Percentiles rank a stretch among this genome's conserved stretches.
Evolutionary conservation across 768 basidiomycete species (phyloP).

Genomic region (Phallus indusiatus): DNA sequence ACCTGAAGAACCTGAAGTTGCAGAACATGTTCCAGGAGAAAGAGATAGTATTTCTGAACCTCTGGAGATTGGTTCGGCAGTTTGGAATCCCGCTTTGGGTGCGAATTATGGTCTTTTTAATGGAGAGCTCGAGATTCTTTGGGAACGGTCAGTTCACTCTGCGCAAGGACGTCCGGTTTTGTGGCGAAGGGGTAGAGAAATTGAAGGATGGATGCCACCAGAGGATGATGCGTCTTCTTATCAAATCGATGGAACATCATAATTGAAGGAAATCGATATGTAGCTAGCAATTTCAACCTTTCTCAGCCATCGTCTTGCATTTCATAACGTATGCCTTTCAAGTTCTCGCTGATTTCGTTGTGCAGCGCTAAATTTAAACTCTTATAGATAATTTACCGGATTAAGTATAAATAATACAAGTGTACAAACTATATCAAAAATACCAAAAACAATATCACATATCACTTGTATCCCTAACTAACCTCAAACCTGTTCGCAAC

Average conservation of each 20-base stretch:
- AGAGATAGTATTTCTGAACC: constrained; percentile 7
- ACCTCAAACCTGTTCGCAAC: background rate
- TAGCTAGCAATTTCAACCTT: too few species aligned
- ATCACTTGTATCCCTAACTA: background rate
- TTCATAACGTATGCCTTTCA: too few species aligned
- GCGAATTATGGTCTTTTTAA: constrained; percentile 45
- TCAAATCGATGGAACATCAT: background rate
- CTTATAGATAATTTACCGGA: too few species aligned
- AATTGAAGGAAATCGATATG: too few species aligned
- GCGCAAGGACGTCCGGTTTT: constrained; percentile 29
- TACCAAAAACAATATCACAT: background rate
- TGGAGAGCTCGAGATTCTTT: constrained; percentile 55
- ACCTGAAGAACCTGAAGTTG: constrained; percentile 9
- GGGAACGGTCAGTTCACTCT: constrained; percentile 36
- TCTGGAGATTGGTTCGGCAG: constrained; percentile 35
- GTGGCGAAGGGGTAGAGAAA: constrained; percentile 29
- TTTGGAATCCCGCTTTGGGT: constrained; percentile 64
- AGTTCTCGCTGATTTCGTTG: too few species aligned
- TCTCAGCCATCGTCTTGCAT: too few species aligned
- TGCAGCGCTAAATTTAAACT: too few species aligned
- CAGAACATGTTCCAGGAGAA: constrained; percentile 6
- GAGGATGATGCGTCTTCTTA: background rate
- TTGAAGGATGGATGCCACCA: constrained; percentile 17
- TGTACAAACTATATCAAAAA: background rate
- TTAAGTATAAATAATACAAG: too few species aligned